phyloP scores from a whole-genome alignment of 1,139 yeast genomes.

The Hanseniaspora gamundiae region DNA sequence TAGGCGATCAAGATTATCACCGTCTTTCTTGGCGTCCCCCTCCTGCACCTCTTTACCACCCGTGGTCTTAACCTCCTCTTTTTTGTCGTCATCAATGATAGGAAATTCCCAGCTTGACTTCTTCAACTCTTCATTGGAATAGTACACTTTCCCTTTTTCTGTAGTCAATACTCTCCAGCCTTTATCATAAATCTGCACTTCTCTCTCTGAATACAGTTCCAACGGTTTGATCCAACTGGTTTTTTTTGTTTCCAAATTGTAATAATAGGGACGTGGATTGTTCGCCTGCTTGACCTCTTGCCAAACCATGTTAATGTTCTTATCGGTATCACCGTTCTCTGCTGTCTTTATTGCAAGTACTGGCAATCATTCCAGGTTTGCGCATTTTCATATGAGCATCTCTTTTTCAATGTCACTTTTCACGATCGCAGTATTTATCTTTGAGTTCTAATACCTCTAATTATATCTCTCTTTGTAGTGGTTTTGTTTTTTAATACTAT shows the following conservation, averaged over 20 bases:
- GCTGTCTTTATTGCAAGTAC: too few species aligned
- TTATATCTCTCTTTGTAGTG: too few species aligned
- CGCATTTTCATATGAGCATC: too few species aligned
- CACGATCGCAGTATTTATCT: too few species aligned
- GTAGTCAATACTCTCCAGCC: slow-evolving; percentile 57
- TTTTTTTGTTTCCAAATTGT: slow-evolving; percentile 49
- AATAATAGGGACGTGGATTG: slow-evolving; percentile 45
- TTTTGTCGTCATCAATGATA: not conserved
- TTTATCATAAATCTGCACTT: slow-evolving; percentile 27
- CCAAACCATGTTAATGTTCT: not conserved
- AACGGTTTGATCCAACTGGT: slow-evolving; percentile 80
- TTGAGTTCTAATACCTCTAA: too few species aligned
- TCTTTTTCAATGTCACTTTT: too few species aligned
- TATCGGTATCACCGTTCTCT: too few species aligned
- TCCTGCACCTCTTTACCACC: not conserved
- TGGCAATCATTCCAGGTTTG: too few species aligned
- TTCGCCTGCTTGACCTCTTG: not conserved
- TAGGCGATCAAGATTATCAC: not conserved
- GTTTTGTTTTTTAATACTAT: too few species aligned
- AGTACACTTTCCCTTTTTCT: slow-evolving; percentile 62
- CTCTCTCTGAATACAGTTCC: slow-evolving; percentile 30
- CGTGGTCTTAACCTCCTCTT: not conserved
- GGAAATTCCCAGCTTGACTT: slow-evolving; percentile 81
- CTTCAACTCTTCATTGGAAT: slow-evolving; percentile 52
- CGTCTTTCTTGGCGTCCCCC: not conserved